Percentiles rank a stretch among this genome's conserved stretches.
Conservation (phyloP, 176 grass and related monocot genomes). For the Oryza longistaminata region DNA sequence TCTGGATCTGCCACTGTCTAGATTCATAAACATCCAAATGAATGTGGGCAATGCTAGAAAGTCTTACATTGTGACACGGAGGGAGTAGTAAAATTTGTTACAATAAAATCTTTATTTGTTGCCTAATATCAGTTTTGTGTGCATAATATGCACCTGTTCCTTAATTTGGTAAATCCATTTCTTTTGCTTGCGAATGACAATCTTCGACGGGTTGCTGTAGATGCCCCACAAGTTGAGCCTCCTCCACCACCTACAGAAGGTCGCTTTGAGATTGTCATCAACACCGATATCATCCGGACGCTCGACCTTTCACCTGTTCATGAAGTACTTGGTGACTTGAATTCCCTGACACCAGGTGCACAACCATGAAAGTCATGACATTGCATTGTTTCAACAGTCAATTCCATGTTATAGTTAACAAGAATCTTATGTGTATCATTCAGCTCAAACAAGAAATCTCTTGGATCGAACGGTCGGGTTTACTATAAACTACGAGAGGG, state of each 20-base stretch:
- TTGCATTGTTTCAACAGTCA: neutral
- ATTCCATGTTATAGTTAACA: neutral
- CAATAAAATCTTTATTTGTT: too few species aligned
- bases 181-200: neutral
- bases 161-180: too few species aligned
- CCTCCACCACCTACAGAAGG: conserved; percentile 75
- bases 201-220: conserved; percentile 25
- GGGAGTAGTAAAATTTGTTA: too few species aligned
- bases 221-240: conserved; percentile 56
- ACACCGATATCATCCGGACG: conserved; percentile 50
- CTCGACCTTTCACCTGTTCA: conserved; percentile 60
- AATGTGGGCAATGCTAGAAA: too few species aligned
- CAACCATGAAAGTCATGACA: neutral
- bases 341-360: conserved; percentile 50
- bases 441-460: conserved; percentile 58
- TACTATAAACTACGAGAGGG: conserved; percentile 91
- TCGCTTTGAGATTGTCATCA: conserved; percentile 63
- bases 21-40: too few species aligned
- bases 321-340: conserved; percentile 49
- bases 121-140: too few species aligned
- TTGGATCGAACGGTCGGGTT: conserved; percentile 77
- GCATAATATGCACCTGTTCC: too few species aligned
- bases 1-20: too few species aligned
- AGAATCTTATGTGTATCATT: neutral
- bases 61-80: too few species aligned